Percentiles rank a stretch among this genome's conserved stretches.
These are phyloP conservation scores for Penstemon eatonii DNA, from an alignment of 257 asterid genomes.

Conservation along the genomic window DNA sequence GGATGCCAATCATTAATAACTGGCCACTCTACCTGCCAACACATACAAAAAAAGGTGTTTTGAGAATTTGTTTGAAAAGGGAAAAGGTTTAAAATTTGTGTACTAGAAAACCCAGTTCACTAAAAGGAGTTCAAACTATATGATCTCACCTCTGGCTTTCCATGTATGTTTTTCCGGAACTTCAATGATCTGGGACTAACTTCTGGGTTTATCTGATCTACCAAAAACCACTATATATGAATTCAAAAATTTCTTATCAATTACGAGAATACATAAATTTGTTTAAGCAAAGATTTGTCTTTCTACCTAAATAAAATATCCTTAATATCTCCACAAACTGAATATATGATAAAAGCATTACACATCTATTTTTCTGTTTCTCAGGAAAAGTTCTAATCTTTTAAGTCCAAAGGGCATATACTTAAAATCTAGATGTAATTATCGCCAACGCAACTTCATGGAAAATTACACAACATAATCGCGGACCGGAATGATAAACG, in stretches of 20 bases:
- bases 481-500: no score
- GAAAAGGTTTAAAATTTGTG: neutral
- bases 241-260: slow-evolving; percentile 20
- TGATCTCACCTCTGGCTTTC: slow-evolving; percentile 83
- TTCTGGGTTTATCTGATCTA: slow-evolving; percentile 79
- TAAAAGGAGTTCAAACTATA: neutral
- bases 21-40: slow-evolving; percentile 72
- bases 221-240: slow-evolving; percentile 35
- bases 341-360: no score
- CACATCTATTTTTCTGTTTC: no score
- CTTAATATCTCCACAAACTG: no score
- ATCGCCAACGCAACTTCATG: no score
- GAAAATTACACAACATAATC: no score
- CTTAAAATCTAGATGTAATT: no score
- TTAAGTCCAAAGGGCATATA: no score
- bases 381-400: no score
- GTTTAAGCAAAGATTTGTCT: neutral
- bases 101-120: slow-evolving; percentile 7
- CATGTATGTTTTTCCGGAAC: slow-evolving; percentile 65
- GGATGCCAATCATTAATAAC: slow-evolving; percentile 41
- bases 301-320: neutral
- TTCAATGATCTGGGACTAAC: slow-evolving; percentile 66
- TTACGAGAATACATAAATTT: neutral
- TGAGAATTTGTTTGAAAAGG: neutral
- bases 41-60: neutral